Evolutionary conservation across 495 filamentous ascomycete genomes (phyloP).

Genomic region (Usnea hakonensis): DNA sequence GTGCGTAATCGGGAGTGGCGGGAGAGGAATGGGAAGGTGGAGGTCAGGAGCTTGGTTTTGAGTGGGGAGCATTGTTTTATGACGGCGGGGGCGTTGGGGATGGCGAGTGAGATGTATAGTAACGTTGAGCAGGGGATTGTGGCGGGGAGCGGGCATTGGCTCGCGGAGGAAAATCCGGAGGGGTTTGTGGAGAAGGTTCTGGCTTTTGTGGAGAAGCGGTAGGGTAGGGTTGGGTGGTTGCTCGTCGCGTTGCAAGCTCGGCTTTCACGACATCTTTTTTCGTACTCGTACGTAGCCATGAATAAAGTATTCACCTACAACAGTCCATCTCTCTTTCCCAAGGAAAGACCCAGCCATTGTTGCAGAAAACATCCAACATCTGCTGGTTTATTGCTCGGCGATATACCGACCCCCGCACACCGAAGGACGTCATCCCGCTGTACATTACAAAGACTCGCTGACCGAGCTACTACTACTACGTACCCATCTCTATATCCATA

Average conservation of each 20-base stretch:
- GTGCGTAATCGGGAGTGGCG: slow-evolving; percentile 31
- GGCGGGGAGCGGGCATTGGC: slow-evolving; percentile 32
- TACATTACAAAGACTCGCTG: not conserved
- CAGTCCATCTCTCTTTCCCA: too few species aligned
- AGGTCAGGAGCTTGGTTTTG: slow-evolving; percentile 32
- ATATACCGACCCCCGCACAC: too few species aligned
- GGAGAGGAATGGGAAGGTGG: slow-evolving; percentile 33
- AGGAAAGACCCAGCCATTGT: too few species aligned
- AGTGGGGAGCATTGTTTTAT: slow-evolving; percentile 30
- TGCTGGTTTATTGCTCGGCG: too few species aligned
- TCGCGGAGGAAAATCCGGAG: slow-evolving; percentile 37
- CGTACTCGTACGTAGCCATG: too few species aligned
- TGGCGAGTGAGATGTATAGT: slow-evolving; percentile 33
- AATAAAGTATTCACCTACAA: too few species aligned
- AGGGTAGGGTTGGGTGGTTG: not conserved
- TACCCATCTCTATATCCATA: too few species aligned
- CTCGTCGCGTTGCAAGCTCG: not conserved
- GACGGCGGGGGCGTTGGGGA: slow-evolving; percentile 21
- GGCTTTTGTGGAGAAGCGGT: slow-evolving; percentile 23
- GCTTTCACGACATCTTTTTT: not conserved
- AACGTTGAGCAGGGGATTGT: slow-evolving; percentile 24
- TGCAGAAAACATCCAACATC: too few species aligned
- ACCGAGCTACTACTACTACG: too few species aligned
- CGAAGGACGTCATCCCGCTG: not conserved
- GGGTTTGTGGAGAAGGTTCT: slow-evolving; percentile 32